Evolutionary conservation across 441 rosid species (phyloP).

Genomic region (Metrosideros polymorpha): DNA sequence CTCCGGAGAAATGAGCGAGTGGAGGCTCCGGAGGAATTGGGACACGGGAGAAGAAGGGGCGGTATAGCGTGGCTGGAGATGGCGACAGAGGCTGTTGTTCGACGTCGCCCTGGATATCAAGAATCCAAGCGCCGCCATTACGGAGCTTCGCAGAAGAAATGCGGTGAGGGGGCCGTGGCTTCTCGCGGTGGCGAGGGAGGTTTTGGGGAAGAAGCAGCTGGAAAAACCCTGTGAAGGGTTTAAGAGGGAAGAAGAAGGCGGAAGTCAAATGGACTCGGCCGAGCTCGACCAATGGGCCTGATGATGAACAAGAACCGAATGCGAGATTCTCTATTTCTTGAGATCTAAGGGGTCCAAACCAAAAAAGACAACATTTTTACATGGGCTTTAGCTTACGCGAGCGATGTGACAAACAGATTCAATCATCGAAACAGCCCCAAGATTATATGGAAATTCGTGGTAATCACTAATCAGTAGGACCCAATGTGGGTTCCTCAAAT

Average conservation of each 20-base stretch:
- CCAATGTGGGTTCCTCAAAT: not conserved
- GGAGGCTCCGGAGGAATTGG: constrained; percentile 8
- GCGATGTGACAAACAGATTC: not conserved
- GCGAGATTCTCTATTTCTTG: not conserved
- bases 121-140: not conserved
- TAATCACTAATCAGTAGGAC: not conserved
- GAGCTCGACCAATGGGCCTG: not conserved
- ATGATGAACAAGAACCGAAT: not conserved
- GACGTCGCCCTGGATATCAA: not conserved
- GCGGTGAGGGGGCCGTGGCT: not conserved
- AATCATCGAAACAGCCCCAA: not conserved
- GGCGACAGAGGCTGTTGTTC: not conserved
- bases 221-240: not conserved
- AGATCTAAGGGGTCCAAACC: not conserved
- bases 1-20: not conserved
- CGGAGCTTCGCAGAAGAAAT: not conserved
- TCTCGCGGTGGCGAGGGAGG: not conserved
- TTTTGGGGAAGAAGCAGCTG: not conserved
- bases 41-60: not conserved
- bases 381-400: not conserved
- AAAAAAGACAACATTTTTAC: not conserved
- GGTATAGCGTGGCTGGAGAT: not conserved
- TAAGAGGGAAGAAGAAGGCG: not conserved
- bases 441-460: too few species aligned
- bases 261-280: not conserved